These are phyloP conservation scores for Lomentospora prolificans DNA, from an alignment of 2,329 filamentous ascomycete genomes.

Conservation along the genomic window DNA sequence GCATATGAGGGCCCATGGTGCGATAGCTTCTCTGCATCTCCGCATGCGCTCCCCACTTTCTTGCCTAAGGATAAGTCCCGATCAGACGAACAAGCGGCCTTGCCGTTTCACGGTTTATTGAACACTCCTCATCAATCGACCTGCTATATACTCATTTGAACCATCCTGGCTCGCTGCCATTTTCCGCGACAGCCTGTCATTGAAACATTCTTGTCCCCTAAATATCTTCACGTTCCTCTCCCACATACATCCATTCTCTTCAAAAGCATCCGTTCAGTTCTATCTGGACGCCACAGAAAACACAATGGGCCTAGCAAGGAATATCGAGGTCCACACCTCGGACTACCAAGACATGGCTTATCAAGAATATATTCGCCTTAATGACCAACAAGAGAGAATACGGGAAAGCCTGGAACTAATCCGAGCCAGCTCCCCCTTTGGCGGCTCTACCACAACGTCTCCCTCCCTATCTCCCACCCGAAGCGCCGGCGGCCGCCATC, in stretches of 20 bases:
- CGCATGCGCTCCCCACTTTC: background rate
- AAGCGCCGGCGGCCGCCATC: constrained; percentile 39
- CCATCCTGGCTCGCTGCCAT: too few relatives aligned
- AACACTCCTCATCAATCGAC: too few relatives aligned
- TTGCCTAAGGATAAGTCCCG: background rate
- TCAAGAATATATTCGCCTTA: constrained; percentile 43
- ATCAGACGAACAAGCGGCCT: too few relatives aligned
- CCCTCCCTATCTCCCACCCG: constrained; percentile 51
- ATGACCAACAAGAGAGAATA: constrained; percentile 44
- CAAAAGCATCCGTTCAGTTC: too few relatives aligned
- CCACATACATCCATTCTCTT: too few relatives aligned
- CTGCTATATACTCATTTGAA: too few relatives aligned
- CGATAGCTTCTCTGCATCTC: constrained; percentile 1
- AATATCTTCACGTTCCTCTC: too few relatives aligned
- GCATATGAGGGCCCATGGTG: background rate
- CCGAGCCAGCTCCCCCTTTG: constrained; percentile 23
- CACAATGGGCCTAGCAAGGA: constrained; percentile 1
- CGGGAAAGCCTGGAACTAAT: constrained; percentile 41
- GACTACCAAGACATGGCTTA: constrained; percentile 34
- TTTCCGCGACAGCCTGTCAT: too few relatives aligned
- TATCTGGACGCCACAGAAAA: too few relatives aligned
- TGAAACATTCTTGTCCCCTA: too few relatives aligned
- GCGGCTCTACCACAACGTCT: constrained; percentile 30
- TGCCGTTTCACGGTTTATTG: too few relatives aligned
- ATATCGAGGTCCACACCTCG: background rate